These are phyloP conservation scores for Lanmaoa pseudosensibilis DNA, from an alignment of 768 basidiomycete genomes.

Conservation along the genomic window DNA sequence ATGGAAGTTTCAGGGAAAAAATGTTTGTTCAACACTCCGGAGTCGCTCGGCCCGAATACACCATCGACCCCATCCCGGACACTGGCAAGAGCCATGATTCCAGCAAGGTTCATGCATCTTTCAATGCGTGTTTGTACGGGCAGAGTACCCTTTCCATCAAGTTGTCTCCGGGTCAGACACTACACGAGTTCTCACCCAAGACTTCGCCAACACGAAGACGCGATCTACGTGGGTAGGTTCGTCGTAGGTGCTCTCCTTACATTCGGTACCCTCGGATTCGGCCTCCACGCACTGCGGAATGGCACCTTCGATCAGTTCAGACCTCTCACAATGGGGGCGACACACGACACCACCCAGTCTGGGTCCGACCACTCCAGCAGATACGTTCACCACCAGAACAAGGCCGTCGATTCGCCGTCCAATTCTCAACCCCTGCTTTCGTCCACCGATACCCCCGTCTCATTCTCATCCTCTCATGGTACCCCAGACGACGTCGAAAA, in stretches of 20 bases:
- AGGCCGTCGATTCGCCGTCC: background rate
- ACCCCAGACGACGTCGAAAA: conserved; percentile 44
- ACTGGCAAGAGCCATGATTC: background rate
- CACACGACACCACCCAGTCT: background rate
- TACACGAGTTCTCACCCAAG: background rate
- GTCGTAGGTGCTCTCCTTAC: conserved; percentile 19
- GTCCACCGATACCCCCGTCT: background rate
- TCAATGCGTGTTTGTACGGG: background rate
- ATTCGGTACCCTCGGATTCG: conserved; percentile 20
- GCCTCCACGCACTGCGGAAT: conserved; percentile 19
- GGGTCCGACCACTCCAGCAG: background rate
- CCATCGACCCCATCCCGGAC: background rate
- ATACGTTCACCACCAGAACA: conserved; percentile 8
- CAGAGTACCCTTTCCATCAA: background rate
- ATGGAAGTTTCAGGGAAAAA: background rate
- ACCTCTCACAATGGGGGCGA: conserved; percentile 2
- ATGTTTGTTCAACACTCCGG: background rate
- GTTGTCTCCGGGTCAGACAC: conserved; percentile 2
- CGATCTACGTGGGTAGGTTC: conserved; percentile 10
- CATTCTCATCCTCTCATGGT: conserved; percentile 40
- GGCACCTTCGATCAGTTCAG: background rate
- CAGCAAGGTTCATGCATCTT: background rate
- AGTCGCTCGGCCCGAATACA: too few species aligned
- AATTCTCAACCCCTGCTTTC: background rate
- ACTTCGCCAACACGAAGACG: conserved; percentile 4